Evolutionary conservation across 305 asterid genomes (phyloP).

Genomic region (Solanum hybrid): DNA sequence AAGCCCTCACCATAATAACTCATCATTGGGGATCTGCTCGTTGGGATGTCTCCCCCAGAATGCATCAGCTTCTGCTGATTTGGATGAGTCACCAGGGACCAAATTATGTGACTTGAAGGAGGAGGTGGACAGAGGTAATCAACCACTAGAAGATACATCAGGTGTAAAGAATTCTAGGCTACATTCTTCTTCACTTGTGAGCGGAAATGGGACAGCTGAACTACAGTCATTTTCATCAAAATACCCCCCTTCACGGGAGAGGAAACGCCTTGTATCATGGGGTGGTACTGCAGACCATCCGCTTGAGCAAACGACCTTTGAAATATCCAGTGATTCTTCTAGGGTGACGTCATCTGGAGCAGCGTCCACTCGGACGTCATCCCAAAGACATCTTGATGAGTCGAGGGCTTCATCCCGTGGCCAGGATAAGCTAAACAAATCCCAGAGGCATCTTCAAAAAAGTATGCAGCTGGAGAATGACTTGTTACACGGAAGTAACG

Average conservation of each 20-base stretch:
- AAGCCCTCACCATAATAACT: constrained; percentile 17
- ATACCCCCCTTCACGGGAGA: constrained; percentile 37
- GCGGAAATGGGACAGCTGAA: constrained; percentile 30
- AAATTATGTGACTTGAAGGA: background rate
- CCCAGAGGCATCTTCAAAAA: constrained; percentile 52
- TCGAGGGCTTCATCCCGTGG: constrained; percentile 12
- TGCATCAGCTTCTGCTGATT: background rate
- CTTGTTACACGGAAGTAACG: constrained; percentile 30
- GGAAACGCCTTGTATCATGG: constrained; percentile 67
- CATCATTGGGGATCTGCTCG: constrained; percentile 16
- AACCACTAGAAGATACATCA: background rate
- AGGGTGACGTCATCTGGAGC: constrained; percentile 24
- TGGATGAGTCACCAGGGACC: background rate
- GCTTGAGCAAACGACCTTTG: constrained; percentile 32
- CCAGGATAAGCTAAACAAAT: constrained; percentile 31
- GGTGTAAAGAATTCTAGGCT: background rate
- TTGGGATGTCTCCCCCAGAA: constrained; percentile 10
- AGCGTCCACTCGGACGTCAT: constrained; percentile 6
- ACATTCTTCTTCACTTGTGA: constrained; percentile 6
- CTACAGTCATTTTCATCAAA: constrained; percentile 21
- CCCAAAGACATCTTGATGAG: background rate
- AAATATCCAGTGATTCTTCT: constrained; percentile 38
- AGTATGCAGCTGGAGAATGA: constrained; percentile 79
- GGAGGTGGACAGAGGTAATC: constrained; percentile 1
- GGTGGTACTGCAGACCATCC: constrained; percentile 68